These are phyloP conservation scores for Lactarius pseudohatsudake DNA, from an alignment of 768 basidiomycete genomes.

Conservation along the genomic window DNA sequence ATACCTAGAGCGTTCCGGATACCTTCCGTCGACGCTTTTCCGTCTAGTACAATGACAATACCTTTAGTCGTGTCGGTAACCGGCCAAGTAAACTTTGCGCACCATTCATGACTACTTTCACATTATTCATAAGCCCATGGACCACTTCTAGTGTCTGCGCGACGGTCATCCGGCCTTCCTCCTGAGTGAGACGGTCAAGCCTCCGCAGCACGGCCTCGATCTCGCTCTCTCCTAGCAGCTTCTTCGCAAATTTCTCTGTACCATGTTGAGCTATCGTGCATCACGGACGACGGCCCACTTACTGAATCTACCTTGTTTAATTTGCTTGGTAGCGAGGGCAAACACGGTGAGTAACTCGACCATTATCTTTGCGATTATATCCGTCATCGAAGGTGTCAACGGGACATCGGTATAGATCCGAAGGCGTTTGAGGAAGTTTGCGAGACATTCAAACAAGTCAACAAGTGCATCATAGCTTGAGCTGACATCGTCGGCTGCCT, in stretches of 20 bases:
- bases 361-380: neutral
- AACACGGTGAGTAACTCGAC: slow-evolving; percentile 5
- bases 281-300: neutral
- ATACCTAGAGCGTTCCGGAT: neutral
- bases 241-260: slow-evolving; percentile 7
- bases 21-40: neutral
- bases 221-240: slow-evolving; percentile 14
- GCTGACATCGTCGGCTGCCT: neutral
- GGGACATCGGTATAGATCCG: slow-evolving; percentile 3
- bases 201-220: neutral
- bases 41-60: neutral
- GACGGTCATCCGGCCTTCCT: neutral
- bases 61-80: neutral
- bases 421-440: slow-evolving; percentile 8
- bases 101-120: slow-evolving; percentile 10
- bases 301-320: slow-evolving; percentile 11
- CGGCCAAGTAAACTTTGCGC: neutral
- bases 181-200: slow-evolving; percentile 6
- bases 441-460: slow-evolving; percentile 8
- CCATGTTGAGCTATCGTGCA: neutral
- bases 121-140: slow-evolving; percentile 1
- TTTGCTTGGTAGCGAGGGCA: slow-evolving; percentile 11
- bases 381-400: neutral
- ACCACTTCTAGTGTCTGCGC: slow-evolving; percentile 12
- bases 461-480: neutral